A percentile compares a stretch with the other conserved stretches of the same genome.
Evolutionary conservation across 73 alveolate genomes (phyloP).

Genomic region (Stentor coeruleus): DNA sequence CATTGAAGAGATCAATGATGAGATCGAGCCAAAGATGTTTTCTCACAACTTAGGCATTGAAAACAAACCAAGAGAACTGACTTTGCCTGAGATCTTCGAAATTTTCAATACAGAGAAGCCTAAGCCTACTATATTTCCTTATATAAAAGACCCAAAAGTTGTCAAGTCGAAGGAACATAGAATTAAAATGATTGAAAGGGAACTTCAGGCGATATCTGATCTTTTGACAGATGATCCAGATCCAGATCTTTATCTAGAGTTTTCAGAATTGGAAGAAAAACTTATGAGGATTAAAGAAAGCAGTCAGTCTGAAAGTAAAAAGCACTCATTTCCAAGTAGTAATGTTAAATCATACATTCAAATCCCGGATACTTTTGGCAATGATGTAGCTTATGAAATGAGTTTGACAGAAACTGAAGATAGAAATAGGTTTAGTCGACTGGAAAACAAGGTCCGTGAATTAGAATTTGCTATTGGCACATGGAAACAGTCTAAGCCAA

Average conservation of each 20-base stretch:
- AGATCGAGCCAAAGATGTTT: conserved; percentile 19
- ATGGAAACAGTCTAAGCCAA: conserved; percentile 22
- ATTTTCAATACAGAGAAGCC: background rate
- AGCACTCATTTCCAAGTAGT: background rate
- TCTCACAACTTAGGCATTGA: conserved; percentile 18
- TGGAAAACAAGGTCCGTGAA: conserved; percentile 17
- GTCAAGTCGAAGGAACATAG: background rate
- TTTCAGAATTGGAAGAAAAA: background rate
- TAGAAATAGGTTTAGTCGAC: background rate
- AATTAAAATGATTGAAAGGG: background rate
- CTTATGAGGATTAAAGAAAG: background rate
- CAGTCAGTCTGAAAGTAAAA: background rate
- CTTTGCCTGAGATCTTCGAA: conserved; percentile 2
- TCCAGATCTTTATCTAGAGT: background rate
- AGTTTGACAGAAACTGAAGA: background rate
- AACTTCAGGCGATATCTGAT: background rate
- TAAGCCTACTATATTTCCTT: background rate
- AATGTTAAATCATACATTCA: too few relatives aligned
- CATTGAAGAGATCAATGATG: conserved; percentile 19
- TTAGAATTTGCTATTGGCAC: background rate
- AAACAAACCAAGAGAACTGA: background rate
- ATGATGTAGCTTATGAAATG: background rate
- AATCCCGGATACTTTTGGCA: background rate
- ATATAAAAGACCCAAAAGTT: background rate
- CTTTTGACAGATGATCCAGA: background rate